phyloP scores from a whole-genome alignment of 202 grass and related monocot genomes.

The Setaria viridis region DNA sequence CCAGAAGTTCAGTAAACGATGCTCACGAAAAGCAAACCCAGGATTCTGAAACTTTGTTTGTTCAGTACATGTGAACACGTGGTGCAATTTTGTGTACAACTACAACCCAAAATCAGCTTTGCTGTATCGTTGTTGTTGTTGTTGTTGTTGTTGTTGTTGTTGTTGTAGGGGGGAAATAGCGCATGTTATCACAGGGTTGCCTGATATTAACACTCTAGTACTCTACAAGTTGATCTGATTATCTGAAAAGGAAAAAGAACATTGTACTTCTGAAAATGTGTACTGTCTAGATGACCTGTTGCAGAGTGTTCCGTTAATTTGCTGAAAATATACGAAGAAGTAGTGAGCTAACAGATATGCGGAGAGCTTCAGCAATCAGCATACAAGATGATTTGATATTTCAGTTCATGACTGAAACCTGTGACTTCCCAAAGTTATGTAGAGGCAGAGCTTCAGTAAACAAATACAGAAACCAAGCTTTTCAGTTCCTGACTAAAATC shows the following conservation, averaged over 20 bases:
- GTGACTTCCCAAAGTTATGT: background rate
- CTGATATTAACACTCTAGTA: background rate
- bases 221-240: background rate
- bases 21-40: background rate
- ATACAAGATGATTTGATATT: background rate
- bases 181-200: background rate
- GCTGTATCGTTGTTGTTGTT: background rate
- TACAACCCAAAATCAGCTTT: background rate
- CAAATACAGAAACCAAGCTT: background rate
- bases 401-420: background rate
- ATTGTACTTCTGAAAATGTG: background rate
- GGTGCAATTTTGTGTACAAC: background rate
- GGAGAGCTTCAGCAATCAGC: background rate
- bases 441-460: background rate
- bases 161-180: background rate
- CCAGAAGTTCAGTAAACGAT: background rate
- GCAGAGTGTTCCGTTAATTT: background rate
- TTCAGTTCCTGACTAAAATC: background rate
- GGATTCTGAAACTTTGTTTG: background rate
- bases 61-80: background rate
- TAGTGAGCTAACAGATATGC: background rate
- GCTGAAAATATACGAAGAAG: background rate
- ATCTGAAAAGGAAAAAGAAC: background rate
- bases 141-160: no score
- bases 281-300: background rate